phyloP scores from a whole-genome alignment of 352 stramenopile genomes.

The Phytophthora pinifolia region DNA sequence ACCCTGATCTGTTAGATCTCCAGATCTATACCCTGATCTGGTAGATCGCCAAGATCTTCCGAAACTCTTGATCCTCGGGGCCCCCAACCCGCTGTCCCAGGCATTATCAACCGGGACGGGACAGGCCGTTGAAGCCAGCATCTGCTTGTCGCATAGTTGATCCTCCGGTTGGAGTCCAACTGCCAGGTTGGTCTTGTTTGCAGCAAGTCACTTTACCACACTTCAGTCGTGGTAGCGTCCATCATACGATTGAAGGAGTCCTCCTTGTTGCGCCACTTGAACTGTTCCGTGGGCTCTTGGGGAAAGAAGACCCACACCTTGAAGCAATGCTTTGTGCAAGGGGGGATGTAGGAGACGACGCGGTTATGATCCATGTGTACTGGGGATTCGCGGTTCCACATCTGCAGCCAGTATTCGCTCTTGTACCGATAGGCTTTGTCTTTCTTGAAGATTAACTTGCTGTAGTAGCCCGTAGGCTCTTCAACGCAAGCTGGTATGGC shows the following conservation, averaged over 20 bases:
- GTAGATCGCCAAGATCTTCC: neutral
- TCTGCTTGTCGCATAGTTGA: too few relatives aligned
- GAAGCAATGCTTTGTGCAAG: neutral
- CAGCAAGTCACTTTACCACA: too few relatives aligned
- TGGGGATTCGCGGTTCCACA: neutral
- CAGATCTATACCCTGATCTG: too few relatives aligned
- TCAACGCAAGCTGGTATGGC: too few relatives aligned
- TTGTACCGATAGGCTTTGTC: neutral
- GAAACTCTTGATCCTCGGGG: too few relatives aligned
- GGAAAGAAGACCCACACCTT: constrained; percentile 2
- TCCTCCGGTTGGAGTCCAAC: too few relatives aligned
- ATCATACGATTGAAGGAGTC: neutral
- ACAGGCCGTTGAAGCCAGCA: too few relatives aligned
- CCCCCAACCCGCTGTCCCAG: neutral
- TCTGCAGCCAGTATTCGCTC: neutral
- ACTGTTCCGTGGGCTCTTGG: neutral
- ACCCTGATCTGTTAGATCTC: too few relatives aligned
- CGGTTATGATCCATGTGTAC: constrained; percentile 1
- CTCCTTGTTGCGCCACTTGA: neutral
- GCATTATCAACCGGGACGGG: too few relatives aligned
- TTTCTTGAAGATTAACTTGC: neutral
- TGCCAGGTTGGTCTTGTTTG: too few relatives aligned
- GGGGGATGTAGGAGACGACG: neutral
- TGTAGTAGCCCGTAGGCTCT: neutral
- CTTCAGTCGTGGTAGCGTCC: neutral